A percentile compares a stretch with the other conserved stretches of the same genome.
Evolutionary conservation across 768 basidiomycete species (phyloP).

Genomic region (Lenzites betulinus): DNA sequence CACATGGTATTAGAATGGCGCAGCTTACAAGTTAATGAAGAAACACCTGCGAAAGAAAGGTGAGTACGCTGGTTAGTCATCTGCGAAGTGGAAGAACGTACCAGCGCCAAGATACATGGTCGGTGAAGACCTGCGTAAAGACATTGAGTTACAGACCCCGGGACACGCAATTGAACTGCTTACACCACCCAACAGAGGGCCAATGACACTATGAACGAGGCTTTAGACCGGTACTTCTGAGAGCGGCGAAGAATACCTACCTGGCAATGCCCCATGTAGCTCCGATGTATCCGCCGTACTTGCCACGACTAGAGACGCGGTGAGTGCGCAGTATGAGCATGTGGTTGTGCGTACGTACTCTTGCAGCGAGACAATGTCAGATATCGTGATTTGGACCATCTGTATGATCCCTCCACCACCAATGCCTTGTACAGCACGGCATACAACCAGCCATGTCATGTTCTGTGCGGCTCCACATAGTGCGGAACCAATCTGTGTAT

Average conservation of each 20-base stretch:
- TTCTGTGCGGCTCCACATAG: constrained; percentile 80
- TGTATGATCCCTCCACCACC: constrained; percentile 83
- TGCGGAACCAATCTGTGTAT: constrained; percentile 67
- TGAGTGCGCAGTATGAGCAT: not conserved
- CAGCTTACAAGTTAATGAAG: constrained; percentile 64
- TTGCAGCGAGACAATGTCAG: constrained; percentile 80
- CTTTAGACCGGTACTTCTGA: not conserved
- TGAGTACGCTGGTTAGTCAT: not conserved
- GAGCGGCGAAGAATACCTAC: constrained; percentile 25
- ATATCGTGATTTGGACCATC: constrained; percentile 74
- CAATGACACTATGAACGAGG: constrained; percentile 50
- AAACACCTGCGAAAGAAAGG: constrained; percentile 55
- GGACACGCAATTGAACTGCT: constrained; percentile 29
- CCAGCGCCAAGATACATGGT: constrained; percentile 84
- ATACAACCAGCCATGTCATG: constrained; percentile 77
- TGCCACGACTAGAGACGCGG: constrained; percentile 57
- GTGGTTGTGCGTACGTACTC: constrained; percentile 49
- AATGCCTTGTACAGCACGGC: constrained; percentile 80
- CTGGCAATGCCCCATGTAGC: constrained; percentile 78
- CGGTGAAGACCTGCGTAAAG: constrained; percentile 56
- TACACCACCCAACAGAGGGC: constrained; percentile 83
- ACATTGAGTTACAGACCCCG: not conserved
- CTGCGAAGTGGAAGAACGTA: constrained; percentile 22
- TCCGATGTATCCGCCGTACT: constrained; percentile 74
- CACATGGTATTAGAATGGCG: not conserved